phyloP scores from a whole-genome alignment of 805 yeast genomes.

The Ogataea wickerhamii region DNA sequence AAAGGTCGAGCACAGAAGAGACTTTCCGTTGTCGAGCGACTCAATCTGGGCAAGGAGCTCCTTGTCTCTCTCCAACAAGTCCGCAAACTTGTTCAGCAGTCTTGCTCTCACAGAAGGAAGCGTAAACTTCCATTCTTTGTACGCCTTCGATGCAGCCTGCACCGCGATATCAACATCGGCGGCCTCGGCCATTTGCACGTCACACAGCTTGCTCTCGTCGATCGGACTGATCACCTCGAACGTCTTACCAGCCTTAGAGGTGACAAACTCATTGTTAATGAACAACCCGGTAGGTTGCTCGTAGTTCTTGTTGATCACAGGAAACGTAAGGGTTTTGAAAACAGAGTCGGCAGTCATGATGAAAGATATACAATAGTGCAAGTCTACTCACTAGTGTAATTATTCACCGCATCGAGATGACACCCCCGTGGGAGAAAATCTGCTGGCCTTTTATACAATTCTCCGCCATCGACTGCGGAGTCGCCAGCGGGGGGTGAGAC shows the following conservation, averaged over 20 bases:
- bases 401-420: too few species aligned
- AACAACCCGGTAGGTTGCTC: constrained; percentile 53
- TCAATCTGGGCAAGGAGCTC: constrained; percentile 78
- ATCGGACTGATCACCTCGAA: constrained; percentile 64
- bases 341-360: constrained; percentile 17
- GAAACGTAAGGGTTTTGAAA: constrained; percentile 31
- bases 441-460: not conserved
- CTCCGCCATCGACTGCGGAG: not conserved
- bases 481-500: not conserved
- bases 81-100: constrained; percentile 69
- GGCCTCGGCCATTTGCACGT: constrained; percentile 68
- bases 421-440: not conserved
- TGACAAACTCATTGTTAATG: constrained; percentile 60
- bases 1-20: constrained; percentile 63
- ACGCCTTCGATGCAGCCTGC: constrained; percentile 77
- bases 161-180: constrained; percentile 86
- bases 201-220: constrained; percentile 65
- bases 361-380: too few species aligned
- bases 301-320: constrained; percentile 31
- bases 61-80: constrained; percentile 65
- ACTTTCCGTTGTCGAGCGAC: constrained; percentile 87
- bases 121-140: constrained; percentile 64
- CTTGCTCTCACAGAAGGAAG: constrained; percentile 68
- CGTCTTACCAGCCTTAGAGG: constrained; percentile 53
- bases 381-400: too few species aligned